Evolutionary conservation across 495 filamentous ascomycete genomes (phyloP).

Genomic region (Alectoria sarmentosa): DNA sequence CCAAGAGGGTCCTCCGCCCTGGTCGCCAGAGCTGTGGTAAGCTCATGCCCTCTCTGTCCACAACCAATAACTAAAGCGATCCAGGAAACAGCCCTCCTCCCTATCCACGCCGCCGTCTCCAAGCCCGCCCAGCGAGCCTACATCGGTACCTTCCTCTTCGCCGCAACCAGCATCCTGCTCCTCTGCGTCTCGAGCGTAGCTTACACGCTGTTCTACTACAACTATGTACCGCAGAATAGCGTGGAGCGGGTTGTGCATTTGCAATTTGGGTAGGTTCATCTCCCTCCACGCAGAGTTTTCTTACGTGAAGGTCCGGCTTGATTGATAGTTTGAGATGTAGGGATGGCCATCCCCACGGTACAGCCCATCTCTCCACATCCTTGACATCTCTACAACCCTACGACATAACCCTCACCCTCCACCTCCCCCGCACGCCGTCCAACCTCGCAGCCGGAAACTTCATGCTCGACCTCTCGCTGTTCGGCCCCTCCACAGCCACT

Average conservation of each 20-base stretch:
- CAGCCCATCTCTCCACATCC: conserved; percentile 33
- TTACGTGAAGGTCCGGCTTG: no score
- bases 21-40: conserved; percentile 16
- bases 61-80: background rate
- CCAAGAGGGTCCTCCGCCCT: background rate
- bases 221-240: conserved; percentile 68
- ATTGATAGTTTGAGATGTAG: no score
- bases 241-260: conserved; percentile 64
- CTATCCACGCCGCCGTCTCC: conserved; percentile 51
- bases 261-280: conserved; percentile 63
- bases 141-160: conserved; percentile 59
- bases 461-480: conserved; percentile 77
- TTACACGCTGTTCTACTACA: conserved; percentile 74
- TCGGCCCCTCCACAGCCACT: conserved; percentile 36
- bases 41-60: background rate
- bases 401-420: conserved; percentile 64
- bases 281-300: background rate
- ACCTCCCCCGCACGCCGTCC: conserved; percentile 54
- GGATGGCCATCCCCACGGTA: conserved; percentile 40
- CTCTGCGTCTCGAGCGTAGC: conserved; percentile 55
- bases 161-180: conserved; percentile 50
- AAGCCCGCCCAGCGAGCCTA: conserved; percentile 64
- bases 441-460: conserved; percentile 71
- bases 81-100: conserved; percentile 28
- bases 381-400: conserved; percentile 47